A percentile compares a stretch with the other conserved stretches of the same genome.
Conservation (phyloP, 345 rosid genomes). For the Euphorbia pulcherrima region DNA sequence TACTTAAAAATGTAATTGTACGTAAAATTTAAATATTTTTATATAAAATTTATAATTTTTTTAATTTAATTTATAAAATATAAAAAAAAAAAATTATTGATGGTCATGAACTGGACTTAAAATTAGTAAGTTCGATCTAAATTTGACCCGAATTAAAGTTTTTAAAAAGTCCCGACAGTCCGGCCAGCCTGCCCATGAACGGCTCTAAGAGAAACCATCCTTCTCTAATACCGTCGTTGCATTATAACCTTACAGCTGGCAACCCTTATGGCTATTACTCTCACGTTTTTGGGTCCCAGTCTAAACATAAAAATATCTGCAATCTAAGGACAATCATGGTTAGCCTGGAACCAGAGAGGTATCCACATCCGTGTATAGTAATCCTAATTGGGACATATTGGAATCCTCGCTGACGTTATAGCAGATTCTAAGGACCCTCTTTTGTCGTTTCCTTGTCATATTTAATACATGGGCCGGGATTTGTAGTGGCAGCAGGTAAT, state of each 20-base stretch:
- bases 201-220: neutral
- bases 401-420: neutral
- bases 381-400: neutral
- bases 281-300: conserved; percentile 13
- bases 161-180: too few species aligned
- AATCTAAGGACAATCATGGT: neutral
- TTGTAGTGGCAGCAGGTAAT: neutral
- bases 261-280: neutral
- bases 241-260: conserved; percentile 7
- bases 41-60: too few species aligned
- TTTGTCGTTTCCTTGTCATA: conserved; percentile 4
- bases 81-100: too few species aligned
- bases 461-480: neutral
- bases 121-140: too few species aligned
- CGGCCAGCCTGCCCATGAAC: too few species aligned
- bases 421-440: neutral
- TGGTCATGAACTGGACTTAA: too few species aligned
- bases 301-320: neutral
- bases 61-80: too few species aligned
- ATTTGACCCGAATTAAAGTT: too few species aligned
- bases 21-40: too few species aligned
- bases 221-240: conserved; percentile 2
- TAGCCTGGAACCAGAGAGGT: neutral
- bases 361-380: neutral
- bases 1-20: too few species aligned